Base-by-base conservation (phyloP, 805 yeast genomes). In the Metschnikowia gelsemii region DNA sequence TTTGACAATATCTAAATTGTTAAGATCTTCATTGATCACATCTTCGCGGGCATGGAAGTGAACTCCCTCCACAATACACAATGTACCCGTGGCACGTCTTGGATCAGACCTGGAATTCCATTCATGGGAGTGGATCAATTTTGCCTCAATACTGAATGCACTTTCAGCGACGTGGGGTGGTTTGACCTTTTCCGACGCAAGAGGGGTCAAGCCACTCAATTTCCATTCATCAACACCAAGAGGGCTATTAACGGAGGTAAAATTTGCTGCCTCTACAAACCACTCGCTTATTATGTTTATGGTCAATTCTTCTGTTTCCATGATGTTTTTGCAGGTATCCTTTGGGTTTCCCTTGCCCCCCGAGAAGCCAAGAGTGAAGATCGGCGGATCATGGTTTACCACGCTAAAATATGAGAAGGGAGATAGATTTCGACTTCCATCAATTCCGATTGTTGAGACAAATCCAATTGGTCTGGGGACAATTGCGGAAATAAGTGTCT, bases 221-320 rank as follows among this genome's bases (percentile, higher is more conserved):
- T 70, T 63, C 79, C 82, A 81, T 56, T 80, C 87, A 47, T 73
- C 75, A 12, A 72, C 65, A 3, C 63, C 76, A 0, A 54, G 32
- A 3, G 84, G 84, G 1, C 79, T 69, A 47, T 69, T 59, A 21
- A 64, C 66, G 14, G 73, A 59, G 9, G 77, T 58, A 43, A 61
- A 71, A 53, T 81, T 79, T 7, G 84, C 82, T 18, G 84, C 85
- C 45, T 80, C 85, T 20, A 73, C 59, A 47, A 79, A 76, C 84
- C 83, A 80, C 57, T 81, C 86, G 38, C 78, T 66, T 31, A 80
- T 69, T 34, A 80, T 66, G 54, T 73, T 80, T 50, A 80, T 69
- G 14, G 82, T 75, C 38, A 72, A 66, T 52, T 80, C 86, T 3
- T 59, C 63, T 2, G 80, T 77, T 18, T 71, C 78, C 18, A 75